phyloP scores from a whole-genome alignment of 1,139 yeast genomes.

The Candida dubliniensis region DNA sequence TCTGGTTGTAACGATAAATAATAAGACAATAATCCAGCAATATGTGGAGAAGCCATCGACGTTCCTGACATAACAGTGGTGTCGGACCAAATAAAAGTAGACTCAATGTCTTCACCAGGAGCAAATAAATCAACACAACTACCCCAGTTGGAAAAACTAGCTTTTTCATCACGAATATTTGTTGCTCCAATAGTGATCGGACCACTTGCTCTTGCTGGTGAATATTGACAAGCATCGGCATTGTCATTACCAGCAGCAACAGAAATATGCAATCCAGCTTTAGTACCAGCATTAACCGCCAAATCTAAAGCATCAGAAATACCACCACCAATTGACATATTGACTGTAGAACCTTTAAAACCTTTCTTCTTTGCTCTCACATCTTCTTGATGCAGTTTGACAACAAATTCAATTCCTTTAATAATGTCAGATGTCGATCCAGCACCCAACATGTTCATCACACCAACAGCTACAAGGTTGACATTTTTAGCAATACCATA shows the following conservation, averaged over 20 bases:
- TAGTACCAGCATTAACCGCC: slow-evolving; percentile 83
- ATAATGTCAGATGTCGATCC: slow-evolving; percentile 82
- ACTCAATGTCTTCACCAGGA: slow-evolving; percentile 77
- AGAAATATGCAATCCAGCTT: slow-evolving; percentile 78
- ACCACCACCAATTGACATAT: slow-evolving; percentile 90
- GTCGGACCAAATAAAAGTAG: slow-evolving; percentile 85
- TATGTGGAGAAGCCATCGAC: slow-evolving; percentile 98
- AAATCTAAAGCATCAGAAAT: slow-evolving; percentile 75
- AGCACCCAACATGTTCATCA: slow-evolving; percentile 48
- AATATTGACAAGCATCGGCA: slow-evolving; percentile 80
- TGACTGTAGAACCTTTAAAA: slow-evolving; percentile 83
- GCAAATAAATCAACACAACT: slow-evolving; percentile 83
- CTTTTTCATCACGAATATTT: slow-evolving; percentile 70
- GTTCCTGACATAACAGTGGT: slow-evolving; percentile 81
- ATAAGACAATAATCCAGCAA: slow-evolving; percentile 87
- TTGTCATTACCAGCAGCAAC: slow-evolving; percentile 90
- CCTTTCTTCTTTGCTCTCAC: slow-evolving; percentile 59
- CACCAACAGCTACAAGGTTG: slow-evolving; percentile 73
- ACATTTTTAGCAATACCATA: slow-evolving; percentile 83
- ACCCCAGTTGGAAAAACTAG: slow-evolving; percentile 82
- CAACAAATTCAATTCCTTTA: slow-evolving; percentile 79
- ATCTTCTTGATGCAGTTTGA: slow-evolving; percentile 59
- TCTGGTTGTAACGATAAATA: slow-evolving; percentile 90
- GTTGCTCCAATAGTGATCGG: slow-evolving; percentile 86
- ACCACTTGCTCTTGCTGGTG: slow-evolving; percentile 77